A percentile compares a stretch with the other conserved stretches of the same genome.
Conservation (phyloP, 352 stramenopile species). For the Phytophthora tubulina region DNA sequence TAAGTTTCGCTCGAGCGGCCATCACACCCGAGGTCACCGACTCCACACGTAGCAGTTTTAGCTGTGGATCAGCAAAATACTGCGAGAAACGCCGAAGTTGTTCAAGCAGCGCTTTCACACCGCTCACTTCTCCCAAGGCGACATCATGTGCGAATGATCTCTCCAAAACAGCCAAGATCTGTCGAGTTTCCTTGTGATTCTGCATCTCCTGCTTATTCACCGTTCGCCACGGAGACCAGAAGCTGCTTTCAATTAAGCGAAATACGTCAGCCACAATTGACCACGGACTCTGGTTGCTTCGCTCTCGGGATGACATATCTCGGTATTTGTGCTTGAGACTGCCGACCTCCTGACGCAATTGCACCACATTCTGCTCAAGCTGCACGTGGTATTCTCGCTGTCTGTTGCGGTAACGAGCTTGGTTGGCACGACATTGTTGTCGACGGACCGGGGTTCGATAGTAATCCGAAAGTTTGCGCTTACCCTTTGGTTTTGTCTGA, state of each 20-base stretch:
- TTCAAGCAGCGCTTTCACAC: slow-evolving; percentile 8
- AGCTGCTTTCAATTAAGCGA: slow-evolving; percentile 17
- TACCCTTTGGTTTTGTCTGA: background rate
- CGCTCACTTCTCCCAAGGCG: slow-evolving; percentile 11
- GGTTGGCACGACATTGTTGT: slow-evolving; percentile 28
- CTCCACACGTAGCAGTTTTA: slow-evolving; percentile 25
- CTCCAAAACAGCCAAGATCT: slow-evolving; percentile 9
- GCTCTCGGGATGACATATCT: slow-evolving; percentile 20
- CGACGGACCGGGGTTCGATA: background rate
- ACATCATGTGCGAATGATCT: slow-evolving; percentile 7
- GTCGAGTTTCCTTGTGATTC: slow-evolving; percentile 4
- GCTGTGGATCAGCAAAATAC: slow-evolving; percentile 13
- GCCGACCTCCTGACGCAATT: slow-evolving; percentile 9
- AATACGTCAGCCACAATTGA: slow-evolving; percentile 14
- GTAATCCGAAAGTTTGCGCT: background rate
- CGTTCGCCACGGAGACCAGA: slow-evolving; percentile 16
- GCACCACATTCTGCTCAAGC: slow-evolving; percentile 18
- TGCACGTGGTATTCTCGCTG: slow-evolving; percentile 1
- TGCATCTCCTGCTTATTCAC: slow-evolving; percentile 13
- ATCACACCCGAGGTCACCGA: slow-evolving; percentile 5
- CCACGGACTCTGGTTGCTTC: slow-evolving; percentile 25
- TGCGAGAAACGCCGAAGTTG: slow-evolving; percentile 18
- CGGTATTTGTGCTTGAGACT: slow-evolving; percentile 18
- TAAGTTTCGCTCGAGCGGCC: slow-evolving; percentile 12
- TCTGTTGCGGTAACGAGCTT: slow-evolving; percentile 29